Base-by-base conservation (phyloP, 495 filamentous ascomycete species). In the Paragyromitra xinjiangensis region DNA sequence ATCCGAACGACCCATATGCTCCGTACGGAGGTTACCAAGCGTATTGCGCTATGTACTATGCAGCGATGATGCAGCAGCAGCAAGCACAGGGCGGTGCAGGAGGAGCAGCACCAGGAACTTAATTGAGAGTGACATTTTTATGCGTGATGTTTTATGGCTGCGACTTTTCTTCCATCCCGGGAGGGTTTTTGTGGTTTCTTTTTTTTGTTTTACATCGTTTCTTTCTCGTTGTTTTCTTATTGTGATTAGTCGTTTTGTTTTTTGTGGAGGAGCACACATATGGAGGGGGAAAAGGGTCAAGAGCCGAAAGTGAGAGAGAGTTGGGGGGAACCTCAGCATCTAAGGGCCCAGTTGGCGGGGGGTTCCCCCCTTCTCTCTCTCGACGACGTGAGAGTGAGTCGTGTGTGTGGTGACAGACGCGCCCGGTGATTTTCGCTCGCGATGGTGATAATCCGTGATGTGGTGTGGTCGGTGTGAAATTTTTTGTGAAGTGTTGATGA, bases 41-140 rank as follows among this genome's bases (percentile, higher is more conserved):
- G 40, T 83, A 83, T 59, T 82, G 78, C 24, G 74, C 81, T 1
- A 83, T 83, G 78, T 83, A 83, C 53, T 83, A 82, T 53, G 81
- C 81, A 9, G 73, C 78, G 11, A 62, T 83, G 64, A 77, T 80
- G 81, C 81, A 82, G 22, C 81, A 83, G 50, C 81, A 80, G n/a
- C 42, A 26, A 39, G 67, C 77, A 34, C 80, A 81, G 56, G 78
- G 64, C 7, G 70, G 53, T 48, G 66, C 66, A 1, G 81, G 81
- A 3, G 78, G 72, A n/a, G 81, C 81, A 14, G 72, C 81, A 16
- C 78, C 78, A 16, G 78, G 78, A 11, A 80, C 77, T 24, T 80
- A 71, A 73, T 67, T 64, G 51, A 34, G 72, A 62, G 39, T 58
- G 24, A 45, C 48, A 12, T 39, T 58, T 73, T 55, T 71, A 55